Conservation (phyloP, 768 basidiomycete species). For the Dictyophora rubrovolvata region DNA sequence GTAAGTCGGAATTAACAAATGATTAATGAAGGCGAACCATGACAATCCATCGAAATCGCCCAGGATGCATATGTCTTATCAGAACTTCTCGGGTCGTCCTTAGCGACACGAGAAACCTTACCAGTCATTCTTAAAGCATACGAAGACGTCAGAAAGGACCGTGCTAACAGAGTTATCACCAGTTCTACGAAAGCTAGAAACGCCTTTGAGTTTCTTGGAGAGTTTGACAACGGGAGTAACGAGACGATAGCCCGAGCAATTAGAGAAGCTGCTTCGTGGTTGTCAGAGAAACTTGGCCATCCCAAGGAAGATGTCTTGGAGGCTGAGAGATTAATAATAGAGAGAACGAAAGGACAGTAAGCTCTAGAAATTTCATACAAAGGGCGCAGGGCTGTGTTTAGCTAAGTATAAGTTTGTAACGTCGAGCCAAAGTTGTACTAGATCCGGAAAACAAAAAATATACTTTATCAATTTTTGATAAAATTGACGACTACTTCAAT, state of each 20-base stretch:
- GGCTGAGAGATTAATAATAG: conserved; percentile 5
- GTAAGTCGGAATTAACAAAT: conserved; percentile 18
- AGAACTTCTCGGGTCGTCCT: conserved; percentile 33
- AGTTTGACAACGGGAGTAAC: conserved; percentile 28
- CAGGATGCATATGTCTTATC: conserved; percentile 30
- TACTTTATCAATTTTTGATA: conserved; percentile 10
- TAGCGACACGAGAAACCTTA: conserved; percentile 15
- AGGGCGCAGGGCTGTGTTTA: no score
- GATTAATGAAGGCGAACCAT: conserved; percentile 18
- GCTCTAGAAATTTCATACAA: no score
- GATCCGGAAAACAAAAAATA: no score
- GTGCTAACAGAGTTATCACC: conserved; percentile 17
- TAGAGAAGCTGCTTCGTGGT: conserved; percentile 51
- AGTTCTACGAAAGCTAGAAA: conserved; percentile 16
- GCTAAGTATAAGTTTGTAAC: no score
- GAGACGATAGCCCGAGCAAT: conserved; percentile 31
- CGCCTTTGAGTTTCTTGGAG: conserved; percentile 24
- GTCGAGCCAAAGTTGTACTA: no score
- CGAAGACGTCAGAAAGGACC: conserved; percentile 19
- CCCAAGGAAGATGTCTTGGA: conserved; percentile 4
- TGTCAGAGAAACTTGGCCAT: conserved; percentile 26
- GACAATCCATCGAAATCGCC: conserved; percentile 17
- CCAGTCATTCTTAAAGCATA: conserved; percentile 19
- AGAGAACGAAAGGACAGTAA: background rate
- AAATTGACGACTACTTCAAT: conserved; percentile 27